A percentile compares a stretch with the other conserved stretches of the same genome.
Conservation (phyloP, 2,329 filamentous ascomycete genomes). For the Neodidymelliopsis sp. region DNA sequence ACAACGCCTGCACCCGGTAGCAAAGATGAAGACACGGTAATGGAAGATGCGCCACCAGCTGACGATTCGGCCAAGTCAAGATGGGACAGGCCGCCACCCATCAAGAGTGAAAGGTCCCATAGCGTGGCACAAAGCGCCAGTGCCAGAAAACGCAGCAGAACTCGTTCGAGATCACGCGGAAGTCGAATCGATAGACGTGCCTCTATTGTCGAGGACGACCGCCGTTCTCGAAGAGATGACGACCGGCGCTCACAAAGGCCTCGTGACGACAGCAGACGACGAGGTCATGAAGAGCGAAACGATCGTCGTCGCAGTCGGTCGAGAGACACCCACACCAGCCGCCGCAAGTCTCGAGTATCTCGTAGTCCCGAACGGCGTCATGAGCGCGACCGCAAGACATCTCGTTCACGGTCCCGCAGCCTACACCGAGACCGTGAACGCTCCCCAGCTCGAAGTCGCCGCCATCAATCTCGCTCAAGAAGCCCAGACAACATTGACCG, state of each 20-base stretch:
- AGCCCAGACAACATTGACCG: constrained; percentile 50
- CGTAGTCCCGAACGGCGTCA: constrained; percentile 30
- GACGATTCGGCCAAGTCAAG: constrained; percentile 30
- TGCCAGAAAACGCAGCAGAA: constrained; percentile 38
- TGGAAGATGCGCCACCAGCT: constrained; percentile 36
- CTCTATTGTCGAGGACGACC: constrained; percentile 34
- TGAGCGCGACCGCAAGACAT: constrained; percentile 28
- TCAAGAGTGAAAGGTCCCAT: constrained; percentile 33
- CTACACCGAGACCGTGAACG: constrained; percentile 26
- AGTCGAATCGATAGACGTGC: constrained; percentile 40
- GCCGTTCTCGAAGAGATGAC: constrained; percentile 34
- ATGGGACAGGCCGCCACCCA: constrained; percentile 37
- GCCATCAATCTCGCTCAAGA: constrained; percentile 30
- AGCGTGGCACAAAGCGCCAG: constrained; percentile 42
- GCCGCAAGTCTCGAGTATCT: constrained; percentile 40
- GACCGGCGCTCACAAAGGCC: constrained; percentile 37
- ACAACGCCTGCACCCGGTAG: constrained; percentile 12
- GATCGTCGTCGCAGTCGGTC: constrained; percentile 41
- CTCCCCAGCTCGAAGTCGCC: constrained; percentile 26
- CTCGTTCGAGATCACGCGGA: constrained; percentile 43
- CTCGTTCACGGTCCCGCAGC: constrained; percentile 34
- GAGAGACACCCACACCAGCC: constrained; percentile 37
- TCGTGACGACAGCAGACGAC: constrained; percentile 35
- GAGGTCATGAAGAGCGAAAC: constrained; percentile 26
- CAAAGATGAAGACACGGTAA: constrained; percentile 34